Evolutionary conservation across 169 alveolate species (phyloP).

Genomic region (Eimeria falciformis): DNA sequence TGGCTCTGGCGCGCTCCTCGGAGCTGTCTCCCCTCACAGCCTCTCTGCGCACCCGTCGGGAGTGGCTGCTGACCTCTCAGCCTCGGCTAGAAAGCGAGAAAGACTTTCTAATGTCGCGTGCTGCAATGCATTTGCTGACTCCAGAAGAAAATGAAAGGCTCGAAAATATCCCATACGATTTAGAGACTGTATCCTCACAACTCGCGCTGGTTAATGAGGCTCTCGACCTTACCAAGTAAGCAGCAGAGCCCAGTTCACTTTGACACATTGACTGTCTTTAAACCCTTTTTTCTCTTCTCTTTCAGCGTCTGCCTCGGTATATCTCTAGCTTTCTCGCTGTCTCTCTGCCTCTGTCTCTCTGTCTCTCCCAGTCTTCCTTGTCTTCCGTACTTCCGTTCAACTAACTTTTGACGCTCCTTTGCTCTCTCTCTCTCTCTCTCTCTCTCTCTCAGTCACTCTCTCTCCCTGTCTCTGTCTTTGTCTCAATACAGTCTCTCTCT

Average conservation of each 20-base stretch:
- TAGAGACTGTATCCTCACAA: neutral
- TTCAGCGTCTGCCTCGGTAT: neutral
- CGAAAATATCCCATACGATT: neutral
- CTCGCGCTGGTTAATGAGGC: neutral
- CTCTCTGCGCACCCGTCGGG: neutral
- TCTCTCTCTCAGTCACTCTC: too few relatives aligned
- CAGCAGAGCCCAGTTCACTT: too few relatives aligned
- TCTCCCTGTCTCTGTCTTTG: too few relatives aligned
- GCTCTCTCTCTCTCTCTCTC: too few relatives aligned
- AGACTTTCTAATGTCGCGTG: neutral
- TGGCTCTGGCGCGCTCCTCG: neutral
- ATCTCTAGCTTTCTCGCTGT: neutral
- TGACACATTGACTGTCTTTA: too few relatives aligned
- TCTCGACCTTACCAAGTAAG: conserved; percentile 4
- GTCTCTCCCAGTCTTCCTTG: neutral
- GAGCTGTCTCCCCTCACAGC: neutral
- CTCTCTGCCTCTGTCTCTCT: neutral
- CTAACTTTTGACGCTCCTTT: too few relatives aligned
- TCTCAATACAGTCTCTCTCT: too few relatives aligned
- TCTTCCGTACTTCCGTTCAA: neutral
- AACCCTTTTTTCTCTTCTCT: too few relatives aligned
- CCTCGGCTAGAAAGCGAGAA: neutral
- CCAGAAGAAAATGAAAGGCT: neutral
- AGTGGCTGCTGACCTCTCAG: neutral
- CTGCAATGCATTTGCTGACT: neutral